Base-by-base conservation (phyloP, 352 stramenopile genomes). In the Thalassiosira mediterranea region DNA sequence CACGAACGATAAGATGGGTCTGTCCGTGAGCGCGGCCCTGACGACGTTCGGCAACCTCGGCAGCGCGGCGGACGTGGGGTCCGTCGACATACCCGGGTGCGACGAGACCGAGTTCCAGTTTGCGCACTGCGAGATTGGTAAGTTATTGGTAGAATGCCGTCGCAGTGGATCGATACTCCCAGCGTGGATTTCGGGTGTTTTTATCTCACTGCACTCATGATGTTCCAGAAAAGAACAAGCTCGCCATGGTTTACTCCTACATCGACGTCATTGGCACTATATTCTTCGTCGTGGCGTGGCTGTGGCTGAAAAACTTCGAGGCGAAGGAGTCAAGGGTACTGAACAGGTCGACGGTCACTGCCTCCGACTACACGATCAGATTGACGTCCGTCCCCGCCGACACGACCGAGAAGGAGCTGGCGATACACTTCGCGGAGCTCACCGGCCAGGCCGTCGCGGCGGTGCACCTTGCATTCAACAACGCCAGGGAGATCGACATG, bases 231-330 rank as follows among this genome's bases (percentile, higher is more conserved):
- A 87, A 87, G 63, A 78, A 79, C 34, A 40, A 72, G 13, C 61
- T 87, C 54, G 79, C 74, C 8, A 57, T 58, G 25, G 23, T 70
- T 4, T 84, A 83, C 57, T 28, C 85, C 2, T 70, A 65, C 19
- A 53, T 91, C 15, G 88, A 93, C 69, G 63, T 79, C 17, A 46
- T 89, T 68, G 83, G 83, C 11, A 86, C 79, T 25, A 58, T 86
- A n/a, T 65, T 90, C n/a, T 86, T 91, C 11, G 61, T 83, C 17
- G 61, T 84, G 60, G 79, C 67, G 31, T 87, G 71, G 71, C 25
- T 83, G 19, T 84, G 79, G 75, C 70, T 87, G 17, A 29, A 65
- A 11, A 62, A 46, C 46, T 87, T 87, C 57, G 70, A 87, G 57
- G 62, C 62, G 21, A 85, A 82, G 51, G 75, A 87, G 70, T 65